Evolutionary conservation across 2,329 filamentous ascomycete genomes (phyloP).

Genomic region (Exophiala phaeomuriformis): DNA sequence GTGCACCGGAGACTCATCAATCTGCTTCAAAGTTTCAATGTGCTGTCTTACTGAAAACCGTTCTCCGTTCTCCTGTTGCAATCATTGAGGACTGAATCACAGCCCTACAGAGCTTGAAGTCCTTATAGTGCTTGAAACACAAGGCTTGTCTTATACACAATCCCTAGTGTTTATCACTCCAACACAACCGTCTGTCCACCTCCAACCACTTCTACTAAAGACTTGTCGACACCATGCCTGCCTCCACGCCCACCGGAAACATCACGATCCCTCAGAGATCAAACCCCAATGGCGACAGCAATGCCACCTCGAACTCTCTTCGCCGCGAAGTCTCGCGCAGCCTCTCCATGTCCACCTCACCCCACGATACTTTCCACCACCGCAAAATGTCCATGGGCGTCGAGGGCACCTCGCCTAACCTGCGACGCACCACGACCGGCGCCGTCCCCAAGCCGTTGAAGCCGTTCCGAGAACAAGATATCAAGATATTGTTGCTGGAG

Average conservation of each 20-base stretch:
- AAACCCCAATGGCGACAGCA: slow-evolving; percentile 13
- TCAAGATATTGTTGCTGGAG: slow-evolving; percentile 91
- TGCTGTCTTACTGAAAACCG: too few species aligned
- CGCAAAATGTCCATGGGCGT: slow-evolving; percentile 19
- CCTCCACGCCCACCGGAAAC: slow-evolving; percentile 23
- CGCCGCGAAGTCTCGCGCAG: slow-evolving; percentile 49
- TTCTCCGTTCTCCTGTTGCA: too few species aligned
- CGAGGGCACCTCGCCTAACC: slow-evolving; percentile 37
- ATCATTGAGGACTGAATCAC: too few species aligned
- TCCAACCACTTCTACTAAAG: background rate
- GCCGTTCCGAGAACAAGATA: slow-evolving; percentile 90
- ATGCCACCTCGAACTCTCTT: background rate
- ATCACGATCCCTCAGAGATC: slow-evolving; percentile 16
- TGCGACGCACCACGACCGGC: slow-evolving; percentile 39
- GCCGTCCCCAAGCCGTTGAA: slow-evolving; percentile 67
- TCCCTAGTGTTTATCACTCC: background rate
- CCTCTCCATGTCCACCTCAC: slow-evolving; percentile 66
- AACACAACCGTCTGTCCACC: background rate
- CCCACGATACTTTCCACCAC: slow-evolving; percentile 60
- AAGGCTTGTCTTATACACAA: too few species aligned
- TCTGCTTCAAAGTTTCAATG: too few species aligned
- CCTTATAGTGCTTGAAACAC: too few species aligned
- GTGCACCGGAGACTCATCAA: too few species aligned
- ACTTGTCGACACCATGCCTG: slow-evolving; percentile 14
- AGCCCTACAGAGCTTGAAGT: too few species aligned